These are phyloP conservation scores for Ascochyta rabiei DNA, from an alignment of 2,329 filamentous ascomycete species.

Conservation along the genomic window DNA sequence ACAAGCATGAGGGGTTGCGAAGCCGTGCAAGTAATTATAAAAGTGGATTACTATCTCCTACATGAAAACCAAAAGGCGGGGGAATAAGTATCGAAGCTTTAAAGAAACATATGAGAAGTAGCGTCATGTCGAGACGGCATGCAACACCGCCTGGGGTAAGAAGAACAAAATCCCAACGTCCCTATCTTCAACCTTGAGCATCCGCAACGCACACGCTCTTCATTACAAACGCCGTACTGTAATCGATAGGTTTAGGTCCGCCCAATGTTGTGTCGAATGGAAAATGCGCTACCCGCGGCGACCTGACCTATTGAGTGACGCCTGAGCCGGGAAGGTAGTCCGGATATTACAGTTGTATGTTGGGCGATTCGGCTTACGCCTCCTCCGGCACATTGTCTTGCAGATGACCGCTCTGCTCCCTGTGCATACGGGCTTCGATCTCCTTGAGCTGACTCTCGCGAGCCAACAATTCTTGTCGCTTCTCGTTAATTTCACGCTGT, in stretches of 20 bases:
- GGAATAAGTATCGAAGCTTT: slow-evolving; percentile 51
- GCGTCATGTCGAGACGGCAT: slow-evolving; percentile 42
- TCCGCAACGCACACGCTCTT: slow-evolving; percentile 37
- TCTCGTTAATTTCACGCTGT: slow-evolving; percentile 99
- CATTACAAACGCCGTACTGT: slow-evolving; percentile 45
- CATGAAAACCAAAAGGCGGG: slow-evolving; percentile 46
- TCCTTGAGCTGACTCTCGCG: slow-evolving; percentile 98
- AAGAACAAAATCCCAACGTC: slow-evolving; percentile 38
- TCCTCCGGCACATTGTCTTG: slow-evolving; percentile 42
- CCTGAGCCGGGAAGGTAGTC: slow-evolving; percentile 10
- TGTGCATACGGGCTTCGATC: slow-evolving; percentile 96
- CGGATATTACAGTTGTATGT: slow-evolving; percentile 8
- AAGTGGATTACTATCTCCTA: slow-evolving; percentile 50
- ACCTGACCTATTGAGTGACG: slow-evolving; percentile 18
- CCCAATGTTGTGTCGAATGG: slow-evolving; percentile 26
- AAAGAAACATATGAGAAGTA: slow-evolving; percentile 50
- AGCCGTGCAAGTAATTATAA: slow-evolving; percentile 46
- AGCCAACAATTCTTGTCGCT: slow-evolving; percentile 95
- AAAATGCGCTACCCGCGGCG: slow-evolving; percentile 39
- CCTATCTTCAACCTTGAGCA: slow-evolving; percentile 28
- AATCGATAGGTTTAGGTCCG: slow-evolving; percentile 33
- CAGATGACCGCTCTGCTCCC: slow-evolving; percentile 67
- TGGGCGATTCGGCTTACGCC: slow-evolving; percentile 28
- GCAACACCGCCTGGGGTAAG: slow-evolving; percentile 35
- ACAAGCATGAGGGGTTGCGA: background rate